A percentile compares a stretch with the other conserved stretches of the same genome.
phyloP scores from a whole-genome alignment of 768 basidiomycete genomes.

The Mycena leptocephala region DNA sequence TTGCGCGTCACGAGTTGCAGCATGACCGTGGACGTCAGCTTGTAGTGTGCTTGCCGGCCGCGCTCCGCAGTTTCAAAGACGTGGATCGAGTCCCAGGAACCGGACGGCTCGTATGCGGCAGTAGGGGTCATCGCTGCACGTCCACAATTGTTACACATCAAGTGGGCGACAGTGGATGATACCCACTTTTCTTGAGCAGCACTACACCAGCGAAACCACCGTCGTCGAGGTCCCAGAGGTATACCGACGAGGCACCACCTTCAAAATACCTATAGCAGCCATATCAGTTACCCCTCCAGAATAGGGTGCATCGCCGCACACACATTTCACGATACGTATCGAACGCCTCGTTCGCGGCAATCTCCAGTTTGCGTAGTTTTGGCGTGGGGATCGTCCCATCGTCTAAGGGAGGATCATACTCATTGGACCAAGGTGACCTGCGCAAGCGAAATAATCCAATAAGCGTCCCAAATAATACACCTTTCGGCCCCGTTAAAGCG shows the following conservation, averaged over 20 bases:
- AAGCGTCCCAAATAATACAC: constrained; percentile 1
- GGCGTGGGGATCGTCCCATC: constrained; percentile 91
- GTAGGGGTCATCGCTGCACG: constrained; percentile 73
- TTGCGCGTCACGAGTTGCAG: constrained; percentile 84
- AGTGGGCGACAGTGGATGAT: background rate
- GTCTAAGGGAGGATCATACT: constrained; percentile 92
- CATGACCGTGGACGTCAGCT: constrained; percentile 98
- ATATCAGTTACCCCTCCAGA: background rate
- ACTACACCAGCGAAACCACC: constrained; percentile 98
- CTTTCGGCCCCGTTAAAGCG: background rate
- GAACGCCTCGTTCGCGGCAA: constrained; percentile 95
- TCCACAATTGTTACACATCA: background rate
- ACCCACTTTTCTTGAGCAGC: constrained; percentile 92
- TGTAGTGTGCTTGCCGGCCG: constrained; percentile 95
- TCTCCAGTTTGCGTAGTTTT: constrained; percentile 92
- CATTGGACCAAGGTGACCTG: constrained; percentile 99
- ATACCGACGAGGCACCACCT: constrained; percentile 97
- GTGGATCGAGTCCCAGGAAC: constrained; percentile 98
- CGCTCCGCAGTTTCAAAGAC: constrained; percentile 97
- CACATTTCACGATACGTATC: constrained; percentile 98
- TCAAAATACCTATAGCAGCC: constrained; percentile 85
- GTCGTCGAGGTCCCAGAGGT: constrained; percentile 98
- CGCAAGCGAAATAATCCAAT: constrained; percentile 24
- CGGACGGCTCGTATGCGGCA: constrained; percentile 75
- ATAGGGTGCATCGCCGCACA: constrained; percentile 31